A percentile compares a stretch with the other conserved stretches of the same genome.
phyloP scores from a whole-genome alignment of 1,139 yeast genomes.

The Candida smagusa region DNA sequence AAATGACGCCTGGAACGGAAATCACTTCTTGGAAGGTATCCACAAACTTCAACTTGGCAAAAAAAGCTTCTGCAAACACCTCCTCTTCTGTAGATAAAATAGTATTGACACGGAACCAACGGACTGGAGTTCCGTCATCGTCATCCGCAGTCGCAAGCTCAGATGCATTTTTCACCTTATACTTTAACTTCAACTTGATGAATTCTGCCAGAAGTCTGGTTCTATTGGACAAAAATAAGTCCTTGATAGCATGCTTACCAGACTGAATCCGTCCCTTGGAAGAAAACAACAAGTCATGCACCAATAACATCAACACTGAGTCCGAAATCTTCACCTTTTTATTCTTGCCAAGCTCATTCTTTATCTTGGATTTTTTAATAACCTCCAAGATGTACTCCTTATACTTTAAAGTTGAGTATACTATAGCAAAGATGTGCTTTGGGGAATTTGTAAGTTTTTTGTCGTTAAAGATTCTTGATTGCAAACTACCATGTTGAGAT shows the following conservation, averaged over 20 bases:
- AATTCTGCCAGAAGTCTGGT: constrained; percentile 81
- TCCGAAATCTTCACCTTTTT: constrained; percentile 40
- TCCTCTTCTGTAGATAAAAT: constrained; percentile 43
- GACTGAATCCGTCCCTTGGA: constrained; percentile 80
- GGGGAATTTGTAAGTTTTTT: constrained; percentile 45
- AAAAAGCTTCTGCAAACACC: constrained; percentile 37
- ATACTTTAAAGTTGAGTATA: constrained; percentile 71
- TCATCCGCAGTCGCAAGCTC: constrained; percentile 33
- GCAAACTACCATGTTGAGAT: constrained; percentile 46
- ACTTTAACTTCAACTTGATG: constrained; percentile 69
- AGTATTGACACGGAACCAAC: constrained; percentile 84
- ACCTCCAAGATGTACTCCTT: constrained; percentile 59
- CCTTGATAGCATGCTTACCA: constrained; percentile 86
- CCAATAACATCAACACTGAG: constrained; percentile 57
- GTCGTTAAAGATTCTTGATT: constrained; percentile 62
- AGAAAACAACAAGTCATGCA: constrained; percentile 78
- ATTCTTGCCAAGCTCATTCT: constrained; percentile 29
- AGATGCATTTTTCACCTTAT: constrained; percentile 44
- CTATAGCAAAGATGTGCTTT: constrained; percentile 81
- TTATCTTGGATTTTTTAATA: constrained; percentile 64
- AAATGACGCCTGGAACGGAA: constrained; percentile 51
- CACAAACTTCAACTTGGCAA: constrained; percentile 49
- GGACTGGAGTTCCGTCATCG: constrained; percentile 70
- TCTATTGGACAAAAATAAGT: constrained; percentile 71
- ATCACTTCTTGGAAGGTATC: constrained; percentile 42